Evolutionary conservation across 2,329 filamentous ascomycete genomes (phyloP).

Genomic region (Chaetoscypha palmicola): DNA sequence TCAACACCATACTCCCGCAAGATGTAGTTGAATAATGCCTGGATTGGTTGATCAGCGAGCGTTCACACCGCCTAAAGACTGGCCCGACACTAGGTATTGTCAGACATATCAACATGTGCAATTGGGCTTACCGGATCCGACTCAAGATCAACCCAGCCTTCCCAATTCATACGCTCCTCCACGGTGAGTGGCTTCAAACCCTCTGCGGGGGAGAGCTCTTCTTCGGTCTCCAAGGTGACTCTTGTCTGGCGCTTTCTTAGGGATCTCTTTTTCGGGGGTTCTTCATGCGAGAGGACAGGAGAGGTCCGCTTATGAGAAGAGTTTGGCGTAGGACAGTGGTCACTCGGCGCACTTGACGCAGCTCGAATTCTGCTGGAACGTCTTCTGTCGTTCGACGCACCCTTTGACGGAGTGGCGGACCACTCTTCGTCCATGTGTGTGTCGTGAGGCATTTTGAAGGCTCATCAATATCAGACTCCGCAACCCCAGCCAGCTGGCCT

Average conservation of each 20-base stretch:
- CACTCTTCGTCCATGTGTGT: neutral
- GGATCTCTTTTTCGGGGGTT: neutral
- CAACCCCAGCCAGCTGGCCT: too few species aligned
- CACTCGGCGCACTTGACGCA: neutral
- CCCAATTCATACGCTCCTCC: constrained; percentile 54
- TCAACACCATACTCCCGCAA: constrained; percentile 70
- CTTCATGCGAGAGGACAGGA: neutral
- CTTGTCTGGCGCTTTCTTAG: neutral
- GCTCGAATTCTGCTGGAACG: neutral
- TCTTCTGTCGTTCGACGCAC: neutral
- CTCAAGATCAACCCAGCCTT: constrained; percentile 77
- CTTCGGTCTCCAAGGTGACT: neutral
- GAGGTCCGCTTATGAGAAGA: neutral
- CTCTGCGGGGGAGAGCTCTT: constrained; percentile 14
- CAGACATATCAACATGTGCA: neutral
- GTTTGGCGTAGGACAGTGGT: neutral
- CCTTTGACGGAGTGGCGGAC: neutral
- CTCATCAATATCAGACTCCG: too few species aligned
- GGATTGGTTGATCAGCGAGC: neutral
- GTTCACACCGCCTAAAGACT: too few species aligned
- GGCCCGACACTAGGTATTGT: neutral
- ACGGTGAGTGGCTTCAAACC: constrained; percentile 40
- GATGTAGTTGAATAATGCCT: constrained; percentile 84
- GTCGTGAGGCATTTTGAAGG: too few species aligned
- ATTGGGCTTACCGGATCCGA: constrained; percentile 66